phyloP scores from a whole-genome alignment of 306 rosid genomes.

The Citrullus mucosospermus region DNA sequence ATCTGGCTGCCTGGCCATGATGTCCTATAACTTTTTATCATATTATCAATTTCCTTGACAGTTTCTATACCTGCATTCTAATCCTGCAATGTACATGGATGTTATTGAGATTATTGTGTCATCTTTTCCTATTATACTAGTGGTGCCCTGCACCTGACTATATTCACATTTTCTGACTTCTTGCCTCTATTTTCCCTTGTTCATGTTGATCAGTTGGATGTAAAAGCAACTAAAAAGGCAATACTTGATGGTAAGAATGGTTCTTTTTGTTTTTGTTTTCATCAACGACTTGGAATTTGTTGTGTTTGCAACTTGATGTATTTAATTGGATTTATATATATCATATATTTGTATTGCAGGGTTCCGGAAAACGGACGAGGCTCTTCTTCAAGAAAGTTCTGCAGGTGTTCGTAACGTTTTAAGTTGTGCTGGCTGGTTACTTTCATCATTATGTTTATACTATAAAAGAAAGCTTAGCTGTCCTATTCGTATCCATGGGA shows the following conservation, averaged over 20 bases:
- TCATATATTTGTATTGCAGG: slow-evolving; percentile 21
- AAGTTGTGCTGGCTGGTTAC: neutral
- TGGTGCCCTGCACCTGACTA: neutral
- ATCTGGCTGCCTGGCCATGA: neutral
- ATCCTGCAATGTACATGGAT: neutral
- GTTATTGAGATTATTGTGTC: neutral
- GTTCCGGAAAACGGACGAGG: slow-evolving; percentile 66
- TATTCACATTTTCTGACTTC: neutral
- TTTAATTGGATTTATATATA: neutral
- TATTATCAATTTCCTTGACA: neutral
- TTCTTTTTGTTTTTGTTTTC: neutral
- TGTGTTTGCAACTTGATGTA: neutral
- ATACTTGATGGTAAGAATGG: slow-evolving; percentile 57
- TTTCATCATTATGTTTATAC: neutral
- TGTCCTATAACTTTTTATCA: neutral
- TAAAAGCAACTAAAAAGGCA: slow-evolving; percentile 66
- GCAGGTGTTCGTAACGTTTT: slow-evolving; percentile 29
- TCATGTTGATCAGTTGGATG: slow-evolving; percentile 54
- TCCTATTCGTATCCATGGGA: neutral
- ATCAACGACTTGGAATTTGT: neutral
- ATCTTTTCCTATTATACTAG: neutral
- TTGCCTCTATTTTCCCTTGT: slow-evolving; percentile 5
- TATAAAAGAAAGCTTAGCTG: neutral
- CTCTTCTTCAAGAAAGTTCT: slow-evolving; percentile 61
- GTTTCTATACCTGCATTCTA: neutral